Evolutionary conservation across 164 flowering plant species (phyloP).

Genomic region (Chimonanthus praecox): DNA sequence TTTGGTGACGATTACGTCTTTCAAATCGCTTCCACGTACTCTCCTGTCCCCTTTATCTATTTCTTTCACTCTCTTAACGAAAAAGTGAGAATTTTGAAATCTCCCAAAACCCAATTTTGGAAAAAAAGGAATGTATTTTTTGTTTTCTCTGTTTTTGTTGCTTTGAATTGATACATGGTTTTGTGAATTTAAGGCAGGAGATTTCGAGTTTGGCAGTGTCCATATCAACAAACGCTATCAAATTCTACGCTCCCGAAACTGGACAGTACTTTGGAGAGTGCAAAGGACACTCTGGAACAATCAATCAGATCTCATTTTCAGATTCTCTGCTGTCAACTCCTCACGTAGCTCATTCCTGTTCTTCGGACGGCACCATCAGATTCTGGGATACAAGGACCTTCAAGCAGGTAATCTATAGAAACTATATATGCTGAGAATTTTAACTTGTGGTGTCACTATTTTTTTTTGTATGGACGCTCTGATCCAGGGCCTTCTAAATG

Average conservation of each 20-base stretch:
- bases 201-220: slow-evolving; percentile 79
- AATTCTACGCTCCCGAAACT: slow-evolving; percentile 73
- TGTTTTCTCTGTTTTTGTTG: too few relatives aligned
- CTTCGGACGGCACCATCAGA: slow-evolving; percentile 80
- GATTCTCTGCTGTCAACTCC: slow-evolving; percentile 33
- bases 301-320: slow-evolving; percentile 62
- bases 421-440: too few relatives aligned
- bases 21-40: slow-evolving; percentile 70
- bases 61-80: background rate
- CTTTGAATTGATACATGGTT: background rate
- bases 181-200: slow-evolving; percentile 42
- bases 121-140: too few relatives aligned
- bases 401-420: slow-evolving; percentile 42
- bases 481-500: too few relatives aligned
- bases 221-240: slow-evolving; percentile 67
- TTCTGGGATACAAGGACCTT: slow-evolving; percentile 81
- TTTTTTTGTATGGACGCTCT: too few relatives aligned
- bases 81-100: background rate
- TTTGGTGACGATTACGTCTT: slow-evolving; percentile 92
- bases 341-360: slow-evolving; percentile 60
- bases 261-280: slow-evolving; percentile 87
- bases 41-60: background rate
- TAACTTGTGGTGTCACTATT: too few relatives aligned
- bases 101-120: too few relatives aligned
- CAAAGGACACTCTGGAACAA: slow-evolving; percentile 59